These are phyloP conservation scores for Oryza longistaminata DNA, from an alignment of 176 grass and related monocot species.

Conservation along the genomic window DNA sequence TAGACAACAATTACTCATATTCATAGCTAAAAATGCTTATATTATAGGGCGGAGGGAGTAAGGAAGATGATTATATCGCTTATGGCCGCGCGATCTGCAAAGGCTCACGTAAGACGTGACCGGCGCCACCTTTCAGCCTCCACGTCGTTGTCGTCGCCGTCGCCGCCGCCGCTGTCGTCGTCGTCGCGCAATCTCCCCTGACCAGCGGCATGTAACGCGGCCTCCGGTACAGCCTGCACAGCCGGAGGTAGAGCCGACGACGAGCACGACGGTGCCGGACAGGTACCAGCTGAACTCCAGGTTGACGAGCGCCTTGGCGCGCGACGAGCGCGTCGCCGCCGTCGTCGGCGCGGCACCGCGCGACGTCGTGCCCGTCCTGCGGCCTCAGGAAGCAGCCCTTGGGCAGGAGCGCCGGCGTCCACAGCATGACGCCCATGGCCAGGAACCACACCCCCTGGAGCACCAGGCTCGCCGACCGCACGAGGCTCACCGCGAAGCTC, in stretches of 20 bases:
- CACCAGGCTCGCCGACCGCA: slow-evolving; percentile 66
- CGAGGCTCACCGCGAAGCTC: slow-evolving; percentile 71
- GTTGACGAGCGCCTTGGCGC: slow-evolving; percentile 86
- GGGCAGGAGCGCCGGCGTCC: slow-evolving; percentile 67
- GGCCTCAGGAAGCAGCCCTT: slow-evolving; percentile 85
- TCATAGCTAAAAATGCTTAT: too few species aligned
- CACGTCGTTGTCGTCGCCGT: slow-evolving; percentile 47
- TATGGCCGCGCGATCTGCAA: slow-evolving; percentile 32
- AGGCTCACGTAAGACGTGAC: slow-evolving; percentile 14
- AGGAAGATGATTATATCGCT: not conserved
- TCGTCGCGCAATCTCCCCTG: slow-evolving; percentile 19
- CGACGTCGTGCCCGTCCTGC: slow-evolving; percentile 70
- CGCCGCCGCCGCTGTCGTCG: not conserved
- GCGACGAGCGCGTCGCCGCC: slow-evolving; percentile 49
- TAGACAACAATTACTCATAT: too few species aligned
- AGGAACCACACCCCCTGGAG: slow-evolving; percentile 84
- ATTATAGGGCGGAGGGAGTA: not conserved
- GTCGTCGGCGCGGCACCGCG: slow-evolving; percentile 51
- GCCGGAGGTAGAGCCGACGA: slow-evolving; percentile 55
- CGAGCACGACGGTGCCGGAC: slow-evolving; percentile 56
- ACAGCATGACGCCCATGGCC: slow-evolving; percentile 91
- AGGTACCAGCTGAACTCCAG: slow-evolving; percentile 93
- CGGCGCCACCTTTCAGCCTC: slow-evolving; percentile 41
- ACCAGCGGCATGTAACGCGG: slow-evolving; percentile 71
- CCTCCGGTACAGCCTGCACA: slow-evolving; percentile 54